These are phyloP conservation scores for Microcera coccophila DNA, from an alignment of 2,329 filamentous ascomycete species.

Conservation along the genomic window DNA sequence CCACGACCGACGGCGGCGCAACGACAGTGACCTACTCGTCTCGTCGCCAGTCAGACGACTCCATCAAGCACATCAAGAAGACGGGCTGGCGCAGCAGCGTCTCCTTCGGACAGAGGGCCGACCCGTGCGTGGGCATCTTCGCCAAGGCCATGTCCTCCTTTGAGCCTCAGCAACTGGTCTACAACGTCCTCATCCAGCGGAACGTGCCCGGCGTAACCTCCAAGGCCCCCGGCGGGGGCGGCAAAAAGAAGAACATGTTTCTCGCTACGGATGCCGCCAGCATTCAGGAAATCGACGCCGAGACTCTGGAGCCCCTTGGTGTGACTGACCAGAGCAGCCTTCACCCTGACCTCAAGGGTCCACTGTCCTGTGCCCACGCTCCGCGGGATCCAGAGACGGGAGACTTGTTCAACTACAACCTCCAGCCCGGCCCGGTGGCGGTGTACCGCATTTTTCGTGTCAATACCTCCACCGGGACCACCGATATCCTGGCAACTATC, in stretches of 20 bases:
- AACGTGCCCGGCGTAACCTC: conserved; percentile 57
- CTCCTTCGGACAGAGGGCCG: conserved; percentile 67
- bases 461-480: conserved; percentile 59
- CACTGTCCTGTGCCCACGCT: conserved; percentile 66
- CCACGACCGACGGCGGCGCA: conserved; percentile 27
- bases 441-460: conserved; percentile 69
- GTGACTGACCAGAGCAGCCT: conserved; percentile 56
- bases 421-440: conserved; percentile 54
- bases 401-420: conserved; percentile 78
- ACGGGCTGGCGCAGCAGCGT: conserved; percentile 54
- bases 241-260: conserved; percentile 45
- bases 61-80: conserved; percentile 57
- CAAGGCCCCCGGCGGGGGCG: conserved; percentile 31
- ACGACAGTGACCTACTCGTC: conserved; percentile 64
- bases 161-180: conserved; percentile 29
- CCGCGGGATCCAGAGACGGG: conserved; percentile 68
- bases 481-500: conserved; percentile 68
- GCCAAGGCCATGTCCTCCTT: conserved; percentile 66
- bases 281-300: conserved; percentile 61
- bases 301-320: conserved; percentile 69
- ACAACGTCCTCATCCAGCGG: conserved; percentile 64
- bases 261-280: conserved; percentile 52
- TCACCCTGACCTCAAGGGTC: conserved; percentile 65
- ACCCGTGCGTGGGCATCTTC: conserved; percentile 72
- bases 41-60: conserved; percentile 60